Conservation (phyloP, 345 rosid genomes). For the Citrus sp. region DNA sequence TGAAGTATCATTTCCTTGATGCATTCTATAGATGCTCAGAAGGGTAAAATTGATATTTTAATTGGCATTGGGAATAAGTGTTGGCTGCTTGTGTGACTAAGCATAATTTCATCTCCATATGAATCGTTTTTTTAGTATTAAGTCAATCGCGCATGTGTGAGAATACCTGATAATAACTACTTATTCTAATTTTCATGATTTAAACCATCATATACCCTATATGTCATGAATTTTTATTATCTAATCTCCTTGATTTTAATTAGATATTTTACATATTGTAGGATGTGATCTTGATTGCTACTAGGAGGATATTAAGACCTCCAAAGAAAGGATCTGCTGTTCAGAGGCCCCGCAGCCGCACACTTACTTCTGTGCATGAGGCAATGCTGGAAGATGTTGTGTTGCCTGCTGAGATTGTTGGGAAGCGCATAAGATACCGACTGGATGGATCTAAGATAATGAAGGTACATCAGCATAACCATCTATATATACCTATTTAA, state of each 20-base stretch:
- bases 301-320: slow-evolving; percentile 75
- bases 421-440: slow-evolving; percentile 70
- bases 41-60: not conserved
- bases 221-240: not conserved
- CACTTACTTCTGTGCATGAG: slow-evolving; percentile 76
- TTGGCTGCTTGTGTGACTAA: not conserved
- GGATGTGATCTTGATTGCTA: slow-evolving; percentile 80
- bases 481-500: not conserved
- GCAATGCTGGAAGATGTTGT: slow-evolving; percentile 88
- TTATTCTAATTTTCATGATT: not conserved
- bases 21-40: not conserved
- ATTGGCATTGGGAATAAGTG: not conserved
- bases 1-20: not conserved
- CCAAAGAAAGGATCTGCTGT: slow-evolving; percentile 95
- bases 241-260: slow-evolving; percentile 5
- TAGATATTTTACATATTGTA: slow-evolving; percentile 10
- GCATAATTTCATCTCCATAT: not conserved
- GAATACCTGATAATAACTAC: not conserved
- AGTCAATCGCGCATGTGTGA: not conserved
- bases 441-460: slow-evolving; percentile 81
- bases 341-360: slow-evolving; percentile 87
- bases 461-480: slow-evolving; percentile 43
- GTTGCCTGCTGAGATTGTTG: slow-evolving; percentile 92
- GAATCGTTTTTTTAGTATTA: not conserved
- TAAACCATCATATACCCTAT: not conserved